Evolutionary conservation across 2,329 filamentous ascomycete species (phyloP).

Genomic region (Metarhizium rileyi): DNA sequence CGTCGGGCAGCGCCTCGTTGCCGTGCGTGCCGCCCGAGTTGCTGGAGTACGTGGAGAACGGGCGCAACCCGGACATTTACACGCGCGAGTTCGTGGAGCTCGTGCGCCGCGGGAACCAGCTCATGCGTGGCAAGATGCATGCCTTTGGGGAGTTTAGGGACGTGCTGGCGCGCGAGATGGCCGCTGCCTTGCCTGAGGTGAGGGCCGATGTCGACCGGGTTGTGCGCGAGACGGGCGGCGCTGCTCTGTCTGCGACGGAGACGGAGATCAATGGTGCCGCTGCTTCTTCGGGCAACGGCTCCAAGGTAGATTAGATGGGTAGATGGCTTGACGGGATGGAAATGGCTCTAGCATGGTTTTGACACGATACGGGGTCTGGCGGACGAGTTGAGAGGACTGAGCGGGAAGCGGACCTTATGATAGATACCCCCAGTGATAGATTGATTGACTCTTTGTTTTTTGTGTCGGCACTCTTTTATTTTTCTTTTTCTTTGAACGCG

Average conservation of each 20-base stretch:
- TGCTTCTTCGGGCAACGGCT: no score
- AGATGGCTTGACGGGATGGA: no score
- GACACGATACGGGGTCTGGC: no score
- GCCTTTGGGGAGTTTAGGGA: slow-evolving; percentile 54
- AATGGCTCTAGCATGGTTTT: no score
- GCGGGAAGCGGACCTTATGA: no score
- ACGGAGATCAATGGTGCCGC: background rate
- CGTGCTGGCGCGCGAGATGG: slow-evolving; percentile 49
- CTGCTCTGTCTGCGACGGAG: background rate
- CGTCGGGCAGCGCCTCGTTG: slow-evolving; percentile 29
- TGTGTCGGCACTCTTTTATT: no score
- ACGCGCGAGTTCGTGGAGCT: slow-evolving; percentile 65
- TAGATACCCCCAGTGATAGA: no score
- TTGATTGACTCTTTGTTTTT: no score
- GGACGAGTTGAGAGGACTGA: no score
- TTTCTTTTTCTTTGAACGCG: no score
- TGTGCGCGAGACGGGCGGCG: slow-evolving; percentile 35
- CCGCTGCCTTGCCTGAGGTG: slow-evolving; percentile 49
- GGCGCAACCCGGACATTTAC: slow-evolving; percentile 65
- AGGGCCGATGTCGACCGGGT: slow-evolving; percentile 41
- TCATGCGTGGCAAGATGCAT: slow-evolving; percentile 53
- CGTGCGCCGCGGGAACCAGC: slow-evolving; percentile 55
- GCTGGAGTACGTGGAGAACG: slow-evolving; percentile 59
- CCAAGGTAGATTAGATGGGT: no score
- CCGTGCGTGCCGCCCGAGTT: slow-evolving; percentile 52